These are phyloP conservation scores for Euphorbia pulcherrima DNA, from an alignment of 345 rosid genomes.

Conservation along the genomic window DNA sequence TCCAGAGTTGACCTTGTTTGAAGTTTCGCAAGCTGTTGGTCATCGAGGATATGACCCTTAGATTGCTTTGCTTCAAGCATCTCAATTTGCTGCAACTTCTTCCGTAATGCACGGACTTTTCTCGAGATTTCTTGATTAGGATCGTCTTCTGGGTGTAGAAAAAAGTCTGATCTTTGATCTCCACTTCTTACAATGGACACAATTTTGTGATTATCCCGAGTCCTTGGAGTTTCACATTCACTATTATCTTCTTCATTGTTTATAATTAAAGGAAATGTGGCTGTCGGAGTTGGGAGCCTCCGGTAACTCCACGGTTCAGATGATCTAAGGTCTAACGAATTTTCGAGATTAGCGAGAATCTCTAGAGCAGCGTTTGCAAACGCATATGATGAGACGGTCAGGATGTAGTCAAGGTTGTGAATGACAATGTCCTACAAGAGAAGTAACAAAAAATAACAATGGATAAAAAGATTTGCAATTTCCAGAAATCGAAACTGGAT, in stretches of 20 bases:
- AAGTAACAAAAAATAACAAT: neutral
- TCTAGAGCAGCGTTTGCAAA: slow-evolving; percentile 68
- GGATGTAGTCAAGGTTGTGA: slow-evolving; percentile 79
- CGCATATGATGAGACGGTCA: slow-evolving; percentile 60
- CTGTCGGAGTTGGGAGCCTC: slow-evolving; percentile 83
- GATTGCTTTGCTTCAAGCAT: slow-evolving; percentile 76
- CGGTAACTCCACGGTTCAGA: slow-evolving; percentile 85
- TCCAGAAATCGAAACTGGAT: neutral
- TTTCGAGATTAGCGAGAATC: slow-evolving; percentile 76
- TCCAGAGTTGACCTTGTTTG: slow-evolving; percentile 59
- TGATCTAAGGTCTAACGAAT: slow-evolving; percentile 67
- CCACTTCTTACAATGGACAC: slow-evolving; percentile 22
- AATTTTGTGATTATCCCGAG: slow-evolving; percentile 46
- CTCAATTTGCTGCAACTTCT: slow-evolving; percentile 94
- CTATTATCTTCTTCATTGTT: slow-evolving; percentile 78
- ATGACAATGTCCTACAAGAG: slow-evolving; percentile 65
- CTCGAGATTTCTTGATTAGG: slow-evolving; percentile 42
- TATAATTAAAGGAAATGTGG: slow-evolving; percentile 68
- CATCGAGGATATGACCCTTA: slow-evolving; percentile 72
- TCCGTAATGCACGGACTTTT: slow-evolving; percentile 73
- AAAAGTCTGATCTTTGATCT: slow-evolving; percentile 47
- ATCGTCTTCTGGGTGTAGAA: slow-evolving; percentile 56
- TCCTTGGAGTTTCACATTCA: slow-evolving; percentile 57
- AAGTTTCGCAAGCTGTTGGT: slow-evolving; percentile 88
- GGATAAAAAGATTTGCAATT: neutral